These are phyloP conservation scores for Vitis rotundifolia DNA, from an alignment of 164 flowering plant genomes.

Conservation along the genomic window DNA sequence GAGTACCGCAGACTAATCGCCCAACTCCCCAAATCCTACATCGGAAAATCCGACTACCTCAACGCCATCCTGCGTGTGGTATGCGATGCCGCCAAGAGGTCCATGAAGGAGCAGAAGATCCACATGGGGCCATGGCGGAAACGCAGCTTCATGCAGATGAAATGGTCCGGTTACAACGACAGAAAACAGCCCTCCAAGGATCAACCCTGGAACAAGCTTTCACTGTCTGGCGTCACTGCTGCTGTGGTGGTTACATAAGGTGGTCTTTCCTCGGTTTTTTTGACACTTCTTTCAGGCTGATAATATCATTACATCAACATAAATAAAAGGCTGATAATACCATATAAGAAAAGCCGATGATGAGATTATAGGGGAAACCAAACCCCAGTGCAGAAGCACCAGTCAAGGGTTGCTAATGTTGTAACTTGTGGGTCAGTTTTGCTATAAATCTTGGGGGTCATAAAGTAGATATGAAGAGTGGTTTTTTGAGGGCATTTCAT, in stretches of 20 bases:
- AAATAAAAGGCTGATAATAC: too few species aligned
- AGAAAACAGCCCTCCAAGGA: not conserved
- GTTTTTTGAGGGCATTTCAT: too few species aligned
- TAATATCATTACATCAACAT: too few species aligned
- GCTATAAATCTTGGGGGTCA: too few species aligned
- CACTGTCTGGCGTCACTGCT: not conserved
- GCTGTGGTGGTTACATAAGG: conserved; percentile 8
- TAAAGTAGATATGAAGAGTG: too few species aligned
- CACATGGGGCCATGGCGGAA: conserved; percentile 62
- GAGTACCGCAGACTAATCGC: conserved; percentile 31
- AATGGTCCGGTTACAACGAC: conserved; percentile 32
- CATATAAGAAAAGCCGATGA: too few species aligned
- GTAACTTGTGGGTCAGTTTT: too few species aligned
- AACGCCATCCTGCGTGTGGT: conserved; percentile 29
- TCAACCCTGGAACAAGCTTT: not conserved
- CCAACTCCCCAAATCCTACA: conserved; percentile 32
- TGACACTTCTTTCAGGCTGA: too few species aligned
- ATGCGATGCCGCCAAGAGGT: conserved; percentile 46
- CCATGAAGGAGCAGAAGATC: conserved; percentile 43
- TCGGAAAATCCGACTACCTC: conserved; percentile 43
- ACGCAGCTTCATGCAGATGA: conserved; percentile 49
- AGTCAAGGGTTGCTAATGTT: too few species aligned
- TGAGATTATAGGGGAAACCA: too few species aligned
- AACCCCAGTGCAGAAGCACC: too few species aligned
- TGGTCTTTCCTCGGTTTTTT: too few species aligned